A percentile compares a stretch with the other conserved stretches of the same genome.
Conservation (phyloP, 257 asterid species). For the Prunella vulgaris region DNA sequence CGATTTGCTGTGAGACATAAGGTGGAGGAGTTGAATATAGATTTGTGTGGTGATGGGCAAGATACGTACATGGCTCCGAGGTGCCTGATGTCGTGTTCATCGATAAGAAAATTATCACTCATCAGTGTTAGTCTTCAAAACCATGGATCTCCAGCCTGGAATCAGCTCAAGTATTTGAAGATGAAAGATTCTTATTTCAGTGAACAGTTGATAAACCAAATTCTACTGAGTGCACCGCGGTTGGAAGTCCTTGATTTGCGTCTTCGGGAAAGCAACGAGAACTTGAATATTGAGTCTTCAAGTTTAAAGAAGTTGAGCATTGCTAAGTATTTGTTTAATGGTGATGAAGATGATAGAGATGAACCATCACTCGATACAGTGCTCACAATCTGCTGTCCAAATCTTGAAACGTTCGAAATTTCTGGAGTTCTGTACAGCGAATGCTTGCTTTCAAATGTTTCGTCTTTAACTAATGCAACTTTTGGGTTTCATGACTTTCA, state of each 20-base stretch:
- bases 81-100: background rate
- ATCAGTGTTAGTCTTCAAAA: background rate
- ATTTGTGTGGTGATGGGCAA: background rate
- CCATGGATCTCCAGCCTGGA: background rate
- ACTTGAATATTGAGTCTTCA: background rate
- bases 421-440: background rate
- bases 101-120: background rate
- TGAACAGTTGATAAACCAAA: background rate
- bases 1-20: background rate
- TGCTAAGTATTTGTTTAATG: too few species aligned
- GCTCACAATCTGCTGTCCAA: background rate
- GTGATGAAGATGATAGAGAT: too few species aligned
- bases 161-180: background rate
- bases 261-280: background rate
- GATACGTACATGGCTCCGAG: background rate
- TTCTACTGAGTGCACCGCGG: background rate
- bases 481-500: background rate
- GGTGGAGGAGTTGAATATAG: background rate
- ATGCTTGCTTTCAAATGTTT: background rate
- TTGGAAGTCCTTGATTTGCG: background rate
- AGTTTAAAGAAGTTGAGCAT: background rate
- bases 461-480: background rate
- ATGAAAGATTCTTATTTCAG: background rate
- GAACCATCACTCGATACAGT: background rate
- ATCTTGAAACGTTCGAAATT: background rate